Conservation (phyloP, 257 asterid species). For the Solanum paucissectum region DNA sequence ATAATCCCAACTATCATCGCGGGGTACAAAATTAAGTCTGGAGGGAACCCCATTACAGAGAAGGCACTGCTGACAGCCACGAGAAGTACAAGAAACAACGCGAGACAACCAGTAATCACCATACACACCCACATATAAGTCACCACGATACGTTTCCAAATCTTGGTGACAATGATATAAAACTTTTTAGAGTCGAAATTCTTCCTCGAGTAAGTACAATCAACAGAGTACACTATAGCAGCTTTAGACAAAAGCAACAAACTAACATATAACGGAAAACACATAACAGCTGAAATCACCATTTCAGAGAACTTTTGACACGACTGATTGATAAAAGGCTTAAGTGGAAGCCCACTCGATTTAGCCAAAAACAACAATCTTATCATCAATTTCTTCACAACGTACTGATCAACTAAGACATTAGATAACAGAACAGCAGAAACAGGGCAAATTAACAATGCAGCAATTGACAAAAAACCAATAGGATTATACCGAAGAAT, state of each 20-base stretch:
- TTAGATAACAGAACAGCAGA: conserved; percentile 66
- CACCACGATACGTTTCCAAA: conserved; percentile 58
- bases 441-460: conserved; percentile 66
- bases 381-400: conserved; percentile 41
- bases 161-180: conserved; percentile 38
- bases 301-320: conserved; percentile 69
- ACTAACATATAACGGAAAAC: conserved; percentile 69
- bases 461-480: conserved; percentile 53
- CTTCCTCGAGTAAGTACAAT: conserved; percentile 75
- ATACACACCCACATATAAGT: conserved; percentile 73
- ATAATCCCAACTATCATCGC: conserved; percentile 67
- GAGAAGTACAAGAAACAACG: conserved; percentile 46
- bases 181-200: conserved; percentile 43
- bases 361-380: conserved; percentile 57
- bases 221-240: conserved; percentile 79
- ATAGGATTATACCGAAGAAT: conserved; percentile 64
- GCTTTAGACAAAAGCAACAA: conserved; percentile 64
- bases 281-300: conserved; percentile 37
- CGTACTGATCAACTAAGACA: conserved; percentile 49
- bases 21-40: conserved; percentile 67
- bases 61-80: conserved; percentile 41
- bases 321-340: conserved; percentile 57
- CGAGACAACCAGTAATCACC: conserved; percentile 47
- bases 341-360: conserved; percentile 66
- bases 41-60: conserved; percentile 61